Base-by-base conservation (phyloP, 805 yeast species). In the Metschnikowia peoriensis region DNA sequence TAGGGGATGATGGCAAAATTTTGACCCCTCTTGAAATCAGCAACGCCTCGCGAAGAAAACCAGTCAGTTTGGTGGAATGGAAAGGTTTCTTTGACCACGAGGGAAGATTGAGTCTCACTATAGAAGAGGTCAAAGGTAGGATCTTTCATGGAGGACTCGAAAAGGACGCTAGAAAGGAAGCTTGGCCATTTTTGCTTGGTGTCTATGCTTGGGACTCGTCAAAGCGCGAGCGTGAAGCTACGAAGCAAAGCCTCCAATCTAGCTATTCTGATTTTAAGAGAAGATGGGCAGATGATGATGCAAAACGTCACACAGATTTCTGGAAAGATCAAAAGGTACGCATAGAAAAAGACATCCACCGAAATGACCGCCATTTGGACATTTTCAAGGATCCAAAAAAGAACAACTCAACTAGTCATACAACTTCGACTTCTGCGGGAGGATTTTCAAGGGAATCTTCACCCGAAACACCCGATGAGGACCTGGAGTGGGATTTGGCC, bases 141-240 rank as follows among this genome's bases (percentile, higher is more conserved):
- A 81, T 94, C 1, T 94, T 94, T 71, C 98, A 94, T 69, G 97
- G 97, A 2, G 97, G 97, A 0, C 69, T 92, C 5, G 78, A 80
- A 1, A 70, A 76, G 6, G 65, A 68, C 4, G 78, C 85, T 1
- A 75, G 97, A 55, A 73, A 73, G 8, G 86, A 86, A 50, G 97
- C 89, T 0, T 94, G 99, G 98, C 76, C 85, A 16, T 93, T 91
- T 64, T 66, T 94, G 47, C 74, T 94, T 12, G 91, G 83, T 0
- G 89, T 93, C 1, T 90, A 77, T 65, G 93, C 96, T 0, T 94
- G 98, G 97, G 91, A 86, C 57, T 82, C 96, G 2, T 83, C 90
- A 5, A 60, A 56, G 5, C 80, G 80, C 44, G 97, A 91, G 56
- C 78, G 98, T 34, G 69, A 75, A 29, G 81, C 83, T 22, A 66